phyloP scores from a whole-genome alignment of 441 rosid species.

The Adansonia gregorii region DNA sequence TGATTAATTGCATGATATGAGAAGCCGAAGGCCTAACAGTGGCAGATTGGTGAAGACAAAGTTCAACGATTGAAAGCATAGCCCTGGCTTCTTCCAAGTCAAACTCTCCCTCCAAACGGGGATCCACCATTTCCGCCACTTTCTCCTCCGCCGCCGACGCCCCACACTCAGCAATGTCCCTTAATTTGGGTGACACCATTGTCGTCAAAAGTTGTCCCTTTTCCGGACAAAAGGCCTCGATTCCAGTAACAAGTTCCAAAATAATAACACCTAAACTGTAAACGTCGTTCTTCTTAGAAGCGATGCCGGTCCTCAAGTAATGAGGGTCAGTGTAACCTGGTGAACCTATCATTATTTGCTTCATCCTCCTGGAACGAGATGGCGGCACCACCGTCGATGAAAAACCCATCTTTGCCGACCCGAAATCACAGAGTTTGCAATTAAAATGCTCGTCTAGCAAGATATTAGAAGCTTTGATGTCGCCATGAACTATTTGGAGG shows the following conservation, averaged over 20 bases:
- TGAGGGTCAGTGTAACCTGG: constrained; percentile 93
- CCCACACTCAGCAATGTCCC: constrained; percentile 30
- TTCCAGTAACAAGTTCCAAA: constrained; percentile 73
- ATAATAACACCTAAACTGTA: constrained; percentile 78
- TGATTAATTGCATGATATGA: constrained; percentile 48
- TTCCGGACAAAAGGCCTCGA: constrained; percentile 65
- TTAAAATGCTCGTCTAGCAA: constrained; percentile 66
- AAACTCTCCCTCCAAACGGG: constrained; percentile 46
- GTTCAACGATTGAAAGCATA: constrained; percentile 52
- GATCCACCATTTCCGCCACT: constrained; percentile 59
- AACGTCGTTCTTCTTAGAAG: constrained; percentile 80
- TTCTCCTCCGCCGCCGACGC: constrained; percentile 20
- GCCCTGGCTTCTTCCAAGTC: constrained; percentile 61
- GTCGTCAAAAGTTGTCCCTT: constrained; percentile 59
- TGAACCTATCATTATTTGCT: constrained; percentile 75
- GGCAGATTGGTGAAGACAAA: constrained; percentile 55
- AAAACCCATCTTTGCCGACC: constrained; percentile 82
- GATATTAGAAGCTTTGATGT: constrained; percentile 80
- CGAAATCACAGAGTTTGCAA: constrained; percentile 84
- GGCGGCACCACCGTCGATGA: constrained; percentile 60
- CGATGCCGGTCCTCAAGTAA: constrained; percentile 71
- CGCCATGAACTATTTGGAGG: constrained; percentile 77
- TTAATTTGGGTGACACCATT: constrained; percentile 38
- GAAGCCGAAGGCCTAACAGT: constrained; percentile 63
- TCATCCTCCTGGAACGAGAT: constrained; percentile 37